Evolutionary conservation across 176 grass and related monocot genomes (phyloP).

Genomic region (Oryza glumipatula): DNA sequence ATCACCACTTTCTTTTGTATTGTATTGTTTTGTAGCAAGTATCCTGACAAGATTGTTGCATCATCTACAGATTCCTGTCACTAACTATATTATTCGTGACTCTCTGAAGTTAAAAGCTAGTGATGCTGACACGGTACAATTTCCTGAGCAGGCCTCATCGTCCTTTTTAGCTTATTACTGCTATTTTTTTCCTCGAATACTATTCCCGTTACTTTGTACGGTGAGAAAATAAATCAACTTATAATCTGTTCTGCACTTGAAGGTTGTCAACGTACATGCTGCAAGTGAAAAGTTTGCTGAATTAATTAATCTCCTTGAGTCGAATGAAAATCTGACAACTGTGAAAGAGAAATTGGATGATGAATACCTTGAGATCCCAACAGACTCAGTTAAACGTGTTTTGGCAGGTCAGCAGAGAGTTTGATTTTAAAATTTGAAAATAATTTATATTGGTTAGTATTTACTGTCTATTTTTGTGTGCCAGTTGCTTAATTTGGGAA

Average conservation of each 20-base stretch:
- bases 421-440: conserved; percentile 14
- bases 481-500: neutral
- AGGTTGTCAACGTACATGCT: conserved; percentile 77
- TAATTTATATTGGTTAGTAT: neutral
- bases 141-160: conserved; percentile 36
- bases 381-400: conserved; percentile 62
- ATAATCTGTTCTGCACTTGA: conserved; percentile 14
- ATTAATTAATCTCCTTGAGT: conserved; percentile 65
- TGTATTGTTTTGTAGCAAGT: neutral
- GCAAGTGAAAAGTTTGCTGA: conserved; percentile 70
- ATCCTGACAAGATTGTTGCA: conserved; percentile 20
- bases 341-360: conserved; percentile 72
- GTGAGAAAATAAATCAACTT: conserved; percentile 4
- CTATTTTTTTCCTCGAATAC: neutral
- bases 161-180: neutral
- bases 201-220: neutral
- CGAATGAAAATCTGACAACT: conserved; percentile 53
- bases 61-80: conserved; percentile 69
- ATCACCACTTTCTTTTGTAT: neutral
- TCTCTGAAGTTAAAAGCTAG: conserved; percentile 90
- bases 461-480: conserved; percentile 4
- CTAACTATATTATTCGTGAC: conserved; percentile 75
- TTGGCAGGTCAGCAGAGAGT: conserved; percentile 65
- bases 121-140: conserved; percentile 74
- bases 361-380: conserved; percentile 82